Evolutionary conservation across 1,139 yeast species (phyloP).

Genomic region (Hyphopichia burtonii): DNA sequence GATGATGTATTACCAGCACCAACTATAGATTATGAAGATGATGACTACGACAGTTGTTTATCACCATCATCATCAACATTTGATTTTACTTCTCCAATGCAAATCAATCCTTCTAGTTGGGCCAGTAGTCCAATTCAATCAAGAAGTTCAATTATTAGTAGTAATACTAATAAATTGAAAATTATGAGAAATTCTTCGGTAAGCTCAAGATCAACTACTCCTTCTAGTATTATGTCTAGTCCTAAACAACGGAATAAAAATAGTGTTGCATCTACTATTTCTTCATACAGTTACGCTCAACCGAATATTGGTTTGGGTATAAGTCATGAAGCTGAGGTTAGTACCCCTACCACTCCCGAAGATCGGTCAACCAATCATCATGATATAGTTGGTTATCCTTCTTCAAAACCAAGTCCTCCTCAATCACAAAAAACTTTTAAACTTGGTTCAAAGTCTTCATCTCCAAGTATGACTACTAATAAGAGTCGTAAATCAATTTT

Average conservation of each 20-base stretch:
- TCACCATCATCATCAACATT: neutral
- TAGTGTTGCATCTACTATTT: slow-evolving; percentile 1
- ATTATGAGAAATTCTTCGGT: slow-evolving; percentile 8
- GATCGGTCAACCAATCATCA: no score
- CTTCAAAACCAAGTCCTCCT: neutral
- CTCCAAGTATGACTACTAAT: neutral
- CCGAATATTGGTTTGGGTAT: neutral
- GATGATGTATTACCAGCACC: slow-evolving; percentile 4
- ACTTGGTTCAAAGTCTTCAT: neutral
- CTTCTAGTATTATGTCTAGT: slow-evolving; percentile 11
- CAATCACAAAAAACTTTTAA: neutral
- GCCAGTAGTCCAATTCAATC: neutral
- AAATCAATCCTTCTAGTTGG: neutral
- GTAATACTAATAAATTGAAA: neutral
- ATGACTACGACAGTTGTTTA: neutral
- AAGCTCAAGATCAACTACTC: slow-evolving; percentile 6
- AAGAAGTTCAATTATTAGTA: neutral
- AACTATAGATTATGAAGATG: slow-evolving; percentile 1
- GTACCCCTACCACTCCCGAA: no score
- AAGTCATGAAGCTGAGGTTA: neutral
- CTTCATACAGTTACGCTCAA: neutral
- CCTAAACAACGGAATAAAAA: slow-evolving; percentile 5
- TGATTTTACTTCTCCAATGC: neutral
- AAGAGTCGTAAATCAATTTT: slow-evolving; percentile 14
- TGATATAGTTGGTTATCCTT: neutral